These are phyloP conservation scores for Fusarium citri DNA, from an alignment of 2,329 filamentous ascomycete genomes.

Conservation along the genomic window DNA sequence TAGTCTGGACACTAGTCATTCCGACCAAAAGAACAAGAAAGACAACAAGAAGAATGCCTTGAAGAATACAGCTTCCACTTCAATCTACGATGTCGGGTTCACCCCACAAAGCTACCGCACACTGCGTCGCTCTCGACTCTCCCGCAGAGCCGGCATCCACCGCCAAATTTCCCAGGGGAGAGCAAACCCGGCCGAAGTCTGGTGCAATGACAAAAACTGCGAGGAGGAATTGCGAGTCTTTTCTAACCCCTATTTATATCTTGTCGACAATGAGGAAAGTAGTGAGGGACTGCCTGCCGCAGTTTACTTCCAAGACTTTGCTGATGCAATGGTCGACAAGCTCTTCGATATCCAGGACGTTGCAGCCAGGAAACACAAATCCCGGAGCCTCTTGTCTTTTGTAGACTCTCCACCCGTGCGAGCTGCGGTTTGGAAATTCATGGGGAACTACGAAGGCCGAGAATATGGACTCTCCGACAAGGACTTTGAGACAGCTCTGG, in stretches of 20 bases:
- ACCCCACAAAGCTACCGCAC: constrained; percentile 9
- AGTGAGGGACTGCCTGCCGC: constrained; percentile 9
- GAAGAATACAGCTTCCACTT: not conserved
- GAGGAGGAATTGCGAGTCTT: constrained; percentile 17
- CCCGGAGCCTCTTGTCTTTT: constrained; percentile 38
- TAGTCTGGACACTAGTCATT: not conserved
- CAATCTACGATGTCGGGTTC: not conserved
- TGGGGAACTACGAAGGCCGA: not conserved
- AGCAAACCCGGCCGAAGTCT: constrained; percentile 22
- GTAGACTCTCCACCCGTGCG: constrained; percentile 44
- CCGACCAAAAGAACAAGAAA: not conserved
- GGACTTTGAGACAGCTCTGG: constrained; percentile 17
- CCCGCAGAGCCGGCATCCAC: constrained; percentile 27
- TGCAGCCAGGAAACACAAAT: constrained; percentile 24
- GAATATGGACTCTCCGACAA: not conserved
- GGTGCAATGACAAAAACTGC: constrained; percentile 38
- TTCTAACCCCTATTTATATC: constrained; percentile 12
- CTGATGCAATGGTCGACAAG: constrained; percentile 16
- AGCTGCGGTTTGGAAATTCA: constrained; percentile 40
- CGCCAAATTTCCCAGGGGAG: constrained; percentile 39
- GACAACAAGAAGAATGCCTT: not conserved
- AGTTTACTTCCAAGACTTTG: constrained; percentile 39
- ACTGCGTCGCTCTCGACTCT: constrained; percentile 24
- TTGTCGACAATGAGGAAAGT: constrained; percentile 16
- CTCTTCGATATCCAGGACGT: constrained; percentile 17